Evolutionary conservation across 2,329 filamentous ascomycete species (phyloP).

Genomic region (Dryadomyces sulphureus): DNA sequence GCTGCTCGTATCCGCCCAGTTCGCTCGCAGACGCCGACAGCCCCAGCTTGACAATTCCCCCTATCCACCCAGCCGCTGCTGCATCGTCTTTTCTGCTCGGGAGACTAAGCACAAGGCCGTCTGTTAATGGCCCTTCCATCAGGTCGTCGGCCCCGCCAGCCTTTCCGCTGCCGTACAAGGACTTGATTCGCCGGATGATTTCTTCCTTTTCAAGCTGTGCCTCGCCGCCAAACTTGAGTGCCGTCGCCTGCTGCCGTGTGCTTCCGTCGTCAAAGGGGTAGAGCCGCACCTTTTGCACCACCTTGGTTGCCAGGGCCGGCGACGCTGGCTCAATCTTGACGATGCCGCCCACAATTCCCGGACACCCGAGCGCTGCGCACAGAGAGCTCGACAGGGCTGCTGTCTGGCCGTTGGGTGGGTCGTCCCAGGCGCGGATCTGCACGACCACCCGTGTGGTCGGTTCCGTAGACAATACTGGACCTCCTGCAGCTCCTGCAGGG

Average conservation of each 20-base stretch:
- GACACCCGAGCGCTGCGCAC: conserved; percentile 56
- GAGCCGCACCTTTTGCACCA: conserved; percentile 49
- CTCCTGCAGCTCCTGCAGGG: conserved; percentile 15
- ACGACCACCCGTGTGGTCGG: conserved; percentile 59
- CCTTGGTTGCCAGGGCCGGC: conserved; percentile 43
- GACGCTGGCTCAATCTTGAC: conserved; percentile 77
- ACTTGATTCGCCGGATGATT: conserved; percentile 53
- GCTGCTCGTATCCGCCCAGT: not conserved
- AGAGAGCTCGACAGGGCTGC: conserved; percentile 65
- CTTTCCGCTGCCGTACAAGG: conserved; percentile 49
- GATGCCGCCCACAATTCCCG: conserved; percentile 68
- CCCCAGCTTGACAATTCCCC: conserved; percentile 71
- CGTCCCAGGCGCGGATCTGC: conserved; percentile 63
- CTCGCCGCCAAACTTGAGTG: conserved; percentile 74
- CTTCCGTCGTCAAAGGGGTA: conserved; percentile 55
- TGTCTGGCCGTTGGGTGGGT: conserved; percentile 70
- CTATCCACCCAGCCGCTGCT: conserved; percentile 45
- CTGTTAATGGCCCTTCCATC: conserved; percentile 72
- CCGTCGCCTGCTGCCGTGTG: conserved; percentile 27
- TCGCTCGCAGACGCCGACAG: conserved; percentile 13
- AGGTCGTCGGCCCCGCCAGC: conserved; percentile 23
- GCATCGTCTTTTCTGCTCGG: conserved; percentile 33
- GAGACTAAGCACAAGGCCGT: conserved; percentile 62
- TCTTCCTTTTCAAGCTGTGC: conserved; percentile 73
- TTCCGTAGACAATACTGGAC: conserved; percentile 20